A percentile compares a stretch with the other conserved stretches of the same genome.
Conservation (phyloP, 164 flowering plant species). For the Umbilicus rupestris region DNA sequence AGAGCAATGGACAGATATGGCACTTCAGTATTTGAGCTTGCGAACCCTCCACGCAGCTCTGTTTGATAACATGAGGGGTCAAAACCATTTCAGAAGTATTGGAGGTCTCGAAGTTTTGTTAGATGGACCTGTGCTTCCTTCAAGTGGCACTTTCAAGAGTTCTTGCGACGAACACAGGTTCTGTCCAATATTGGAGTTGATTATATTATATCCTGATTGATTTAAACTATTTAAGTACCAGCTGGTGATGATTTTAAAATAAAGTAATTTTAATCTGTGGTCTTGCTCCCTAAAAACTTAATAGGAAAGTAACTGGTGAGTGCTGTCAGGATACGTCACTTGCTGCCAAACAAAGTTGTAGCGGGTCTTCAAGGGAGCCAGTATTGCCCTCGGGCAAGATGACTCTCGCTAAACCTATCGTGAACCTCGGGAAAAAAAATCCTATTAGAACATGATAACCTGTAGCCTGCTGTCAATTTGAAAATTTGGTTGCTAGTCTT, state of each 20-base stretch:
- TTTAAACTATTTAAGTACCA: background rate
- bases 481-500: background rate
- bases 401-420: background rate
- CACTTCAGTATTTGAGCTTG: conserved; percentile 63
- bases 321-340: too few relatives aligned
- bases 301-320: too few relatives aligned
- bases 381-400: background rate
- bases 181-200: background rate
- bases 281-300: background rate
- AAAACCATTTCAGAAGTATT: conserved; percentile 95
- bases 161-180: background rate
- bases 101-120: conserved; percentile 95
- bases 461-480: background rate
- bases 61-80: conserved; percentile 74
- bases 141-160: conserved; percentile 19
- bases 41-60: conserved; percentile 57
- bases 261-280: background rate
- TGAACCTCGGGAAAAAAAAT: background rate
- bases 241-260: background rate
- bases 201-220: background rate
- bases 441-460: background rate
- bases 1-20: conserved; percentile 53
- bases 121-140: conserved; percentile 76
- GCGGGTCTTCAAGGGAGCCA: too few relatives aligned
- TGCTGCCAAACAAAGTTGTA: too few relatives aligned